These are phyloP conservation scores for Chaetomium sp. DNA, from an alignment of 2,329 filamentous ascomycete species.

Conservation along the genomic window DNA sequence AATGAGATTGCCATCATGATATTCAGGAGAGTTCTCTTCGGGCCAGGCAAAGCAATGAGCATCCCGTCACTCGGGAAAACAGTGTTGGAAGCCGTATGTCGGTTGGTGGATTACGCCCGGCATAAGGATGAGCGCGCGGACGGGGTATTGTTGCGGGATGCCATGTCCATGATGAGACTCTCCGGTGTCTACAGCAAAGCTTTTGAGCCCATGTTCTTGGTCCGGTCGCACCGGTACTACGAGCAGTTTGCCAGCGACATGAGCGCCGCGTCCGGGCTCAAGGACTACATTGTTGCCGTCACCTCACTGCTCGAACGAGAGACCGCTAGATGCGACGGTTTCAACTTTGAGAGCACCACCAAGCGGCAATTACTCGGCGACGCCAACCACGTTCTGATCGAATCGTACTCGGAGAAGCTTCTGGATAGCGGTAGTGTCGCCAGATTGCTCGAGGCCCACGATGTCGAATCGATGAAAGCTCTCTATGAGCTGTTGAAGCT, in stretches of 20 bases:
- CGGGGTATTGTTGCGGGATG: slow-evolving; percentile 59
- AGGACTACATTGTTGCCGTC: slow-evolving; percentile 68
- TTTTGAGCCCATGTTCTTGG: slow-evolving; percentile 73
- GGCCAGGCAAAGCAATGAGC: slow-evolving; percentile 20
- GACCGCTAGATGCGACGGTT: slow-evolving; percentile 68
- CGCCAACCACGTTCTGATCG: slow-evolving; percentile 67
- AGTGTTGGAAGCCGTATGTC: slow-evolving; percentile 58
- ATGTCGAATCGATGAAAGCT: slow-evolving; percentile 63
- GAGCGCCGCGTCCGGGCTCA: slow-evolving; percentile 55
- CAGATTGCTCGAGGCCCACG: slow-evolving; percentile 64
- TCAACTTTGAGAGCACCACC: slow-evolving; percentile 76
- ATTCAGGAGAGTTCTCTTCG: slow-evolving; percentile 59
- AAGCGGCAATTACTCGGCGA: slow-evolving; percentile 67
- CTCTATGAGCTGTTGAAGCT: slow-evolving; percentile 73
- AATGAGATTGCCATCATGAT: slow-evolving; percentile 73
- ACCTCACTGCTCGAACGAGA: slow-evolving; percentile 65
- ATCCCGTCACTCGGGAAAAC: slow-evolving; percentile 31
- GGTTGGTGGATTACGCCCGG: slow-evolving; percentile 69
- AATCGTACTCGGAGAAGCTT: slow-evolving; percentile 58
- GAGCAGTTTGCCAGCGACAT: slow-evolving; percentile 61
- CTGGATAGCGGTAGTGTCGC: slow-evolving; percentile 61
- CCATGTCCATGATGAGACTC: slow-evolving; percentile 78
- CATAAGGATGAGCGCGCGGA: slow-evolving; percentile 51
- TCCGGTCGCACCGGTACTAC: slow-evolving; percentile 62
- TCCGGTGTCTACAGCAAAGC: slow-evolving; percentile 70